Conservation (phyloP, 176 grass and related monocot genomes). For the Ensete glaucum region DNA sequence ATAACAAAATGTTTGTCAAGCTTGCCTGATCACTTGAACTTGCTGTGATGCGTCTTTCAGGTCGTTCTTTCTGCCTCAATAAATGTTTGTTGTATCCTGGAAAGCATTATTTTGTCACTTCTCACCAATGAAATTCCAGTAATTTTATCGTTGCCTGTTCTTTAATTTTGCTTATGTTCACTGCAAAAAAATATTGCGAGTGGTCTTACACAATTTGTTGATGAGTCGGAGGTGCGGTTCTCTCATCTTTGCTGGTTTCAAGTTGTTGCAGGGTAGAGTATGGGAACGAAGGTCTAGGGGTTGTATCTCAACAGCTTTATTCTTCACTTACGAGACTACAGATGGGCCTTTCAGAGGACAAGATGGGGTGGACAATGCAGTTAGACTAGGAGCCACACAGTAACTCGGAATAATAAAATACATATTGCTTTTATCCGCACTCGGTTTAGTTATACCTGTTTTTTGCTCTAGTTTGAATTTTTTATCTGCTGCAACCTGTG, state of each 20-base stretch:
- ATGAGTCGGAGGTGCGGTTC: too few species aligned
- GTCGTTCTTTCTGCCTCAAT: too few species aligned
- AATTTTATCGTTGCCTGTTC: background rate
- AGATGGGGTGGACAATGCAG: constrained; percentile 69
- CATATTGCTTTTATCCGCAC: background rate
- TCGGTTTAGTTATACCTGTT: background rate
- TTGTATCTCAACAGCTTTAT: constrained; percentile 65
- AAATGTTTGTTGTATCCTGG: background rate
- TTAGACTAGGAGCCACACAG: constrained; percentile 27
- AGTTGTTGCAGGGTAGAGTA: constrained; percentile 57
- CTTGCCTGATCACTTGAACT: too few species aligned
- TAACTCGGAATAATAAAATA: background rate
- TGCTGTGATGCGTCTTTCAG: too few species aligned
- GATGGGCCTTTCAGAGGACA: constrained; percentile 69
- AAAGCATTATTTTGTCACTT: background rate
- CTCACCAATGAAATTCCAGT: background rate
- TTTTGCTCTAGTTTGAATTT: background rate
- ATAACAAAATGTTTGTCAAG: too few species aligned
- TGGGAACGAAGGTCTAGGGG: constrained; percentile 58
- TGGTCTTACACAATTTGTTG: too few species aligned
- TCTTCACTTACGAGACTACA: constrained; percentile 66
- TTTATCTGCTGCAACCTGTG: too few species aligned
- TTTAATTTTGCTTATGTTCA: background rate
- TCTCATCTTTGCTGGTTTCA: background rate
- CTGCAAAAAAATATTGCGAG: too few species aligned